phyloP scores from a whole-genome alignment of 2,329 filamentous ascomycete species.

The Pyrenophora seminiperda region DNA sequence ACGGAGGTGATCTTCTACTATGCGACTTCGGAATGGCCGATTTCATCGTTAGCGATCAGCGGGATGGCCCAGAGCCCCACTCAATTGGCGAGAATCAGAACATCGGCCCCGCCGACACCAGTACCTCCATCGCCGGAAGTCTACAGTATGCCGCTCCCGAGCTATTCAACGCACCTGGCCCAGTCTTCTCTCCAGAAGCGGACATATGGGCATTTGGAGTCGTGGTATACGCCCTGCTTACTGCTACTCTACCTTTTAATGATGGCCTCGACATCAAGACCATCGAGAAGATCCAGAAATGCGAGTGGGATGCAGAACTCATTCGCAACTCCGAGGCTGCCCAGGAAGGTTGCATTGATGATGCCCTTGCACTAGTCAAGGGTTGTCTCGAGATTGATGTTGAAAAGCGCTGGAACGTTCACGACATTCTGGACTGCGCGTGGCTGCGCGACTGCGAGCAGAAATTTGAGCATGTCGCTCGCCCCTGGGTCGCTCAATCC shows the following conservation, averaged over 20 bases:
- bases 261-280: constrained; percentile 64
- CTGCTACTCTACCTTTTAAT: constrained; percentile 66
- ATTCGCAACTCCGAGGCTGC: constrained; percentile 54
- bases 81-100: constrained; percentile 48
- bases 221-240: constrained; percentile 64
- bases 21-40: constrained; percentile 74
- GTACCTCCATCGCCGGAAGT: constrained; percentile 64
- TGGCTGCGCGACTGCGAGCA: constrained; percentile 56
- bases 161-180: constrained; percentile 49
- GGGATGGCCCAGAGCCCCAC: constrained; percentile 57
- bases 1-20: constrained; percentile 63
- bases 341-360: constrained; percentile 45
- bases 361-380: constrained; percentile 61
- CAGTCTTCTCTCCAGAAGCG: constrained; percentile 59
- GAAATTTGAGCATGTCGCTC: constrained; percentile 34
- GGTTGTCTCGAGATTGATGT: constrained; percentile 65
- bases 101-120: constrained; percentile 62
- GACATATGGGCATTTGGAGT: constrained; percentile 73
- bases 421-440: constrained; percentile 58
- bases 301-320: constrained; percentile 62
- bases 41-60: constrained; percentile 64
- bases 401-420: constrained; percentile 62
- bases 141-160: constrained; percentile 61
- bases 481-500: constrained; percentile 37
- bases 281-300: constrained; percentile 63